Percentiles rank a stretch among this genome's conserved stretches.
These are phyloP conservation scores for Pestalotiopsis sp. DNA, from an alignment of 2,329 filamentous ascomycete genomes.

Conservation along the genomic window DNA sequence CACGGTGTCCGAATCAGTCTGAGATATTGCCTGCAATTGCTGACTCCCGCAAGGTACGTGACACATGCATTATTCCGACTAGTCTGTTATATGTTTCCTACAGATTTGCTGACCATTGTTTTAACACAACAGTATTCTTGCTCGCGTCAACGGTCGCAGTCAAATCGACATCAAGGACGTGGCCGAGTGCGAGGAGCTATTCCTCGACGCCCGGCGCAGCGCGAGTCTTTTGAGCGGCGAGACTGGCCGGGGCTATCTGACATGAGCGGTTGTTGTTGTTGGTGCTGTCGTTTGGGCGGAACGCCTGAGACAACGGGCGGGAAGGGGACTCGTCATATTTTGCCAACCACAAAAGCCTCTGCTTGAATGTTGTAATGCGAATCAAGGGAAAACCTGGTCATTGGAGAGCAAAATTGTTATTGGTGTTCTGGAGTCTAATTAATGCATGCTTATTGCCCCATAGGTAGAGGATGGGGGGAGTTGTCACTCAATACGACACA, in stretches of 20 bases:
- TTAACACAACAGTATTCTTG: slow-evolving; percentile 68
- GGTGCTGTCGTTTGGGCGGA: slow-evolving; percentile 10
- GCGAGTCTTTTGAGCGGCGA: slow-evolving; percentile 68
- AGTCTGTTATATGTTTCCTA: neutral
- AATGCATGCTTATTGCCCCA: slow-evolving; percentile 6
- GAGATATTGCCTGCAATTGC: slow-evolving; percentile 88
- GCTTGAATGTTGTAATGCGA: slow-evolving; percentile 10
- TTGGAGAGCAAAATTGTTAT: slow-evolving; percentile 14
- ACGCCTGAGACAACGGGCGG: slow-evolving; percentile 23
- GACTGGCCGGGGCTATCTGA: slow-evolving; percentile 66
- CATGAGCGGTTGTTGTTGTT: slow-evolving; percentile 40
- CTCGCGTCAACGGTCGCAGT: slow-evolving; percentile 77
- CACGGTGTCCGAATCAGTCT: slow-evolving; percentile 89
- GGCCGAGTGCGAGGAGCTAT: slow-evolving; percentile 80
- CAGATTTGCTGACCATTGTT: slow-evolving; percentile 12
- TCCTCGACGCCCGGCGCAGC: slow-evolving; percentile 81
- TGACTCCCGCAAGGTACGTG: slow-evolving; percentile 77
- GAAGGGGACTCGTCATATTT: slow-evolving; percentile 20
- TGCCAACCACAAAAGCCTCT: slow-evolving; percentile 27
- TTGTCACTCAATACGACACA: slow-evolving; percentile 18
- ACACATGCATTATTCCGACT: slow-evolving; percentile 21
- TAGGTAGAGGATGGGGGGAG: slow-evolving; percentile 11
- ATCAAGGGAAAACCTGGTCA: slow-evolving; percentile 13
- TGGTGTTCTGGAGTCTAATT: slow-evolving; percentile 26
- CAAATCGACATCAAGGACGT: slow-evolving; percentile 80